Percentiles rank a stretch among this genome's conserved stretches.
Evolutionary conservation across 768 basidiomycete genomes (phyloP).

Genomic region (Mycena galopus): DNA sequence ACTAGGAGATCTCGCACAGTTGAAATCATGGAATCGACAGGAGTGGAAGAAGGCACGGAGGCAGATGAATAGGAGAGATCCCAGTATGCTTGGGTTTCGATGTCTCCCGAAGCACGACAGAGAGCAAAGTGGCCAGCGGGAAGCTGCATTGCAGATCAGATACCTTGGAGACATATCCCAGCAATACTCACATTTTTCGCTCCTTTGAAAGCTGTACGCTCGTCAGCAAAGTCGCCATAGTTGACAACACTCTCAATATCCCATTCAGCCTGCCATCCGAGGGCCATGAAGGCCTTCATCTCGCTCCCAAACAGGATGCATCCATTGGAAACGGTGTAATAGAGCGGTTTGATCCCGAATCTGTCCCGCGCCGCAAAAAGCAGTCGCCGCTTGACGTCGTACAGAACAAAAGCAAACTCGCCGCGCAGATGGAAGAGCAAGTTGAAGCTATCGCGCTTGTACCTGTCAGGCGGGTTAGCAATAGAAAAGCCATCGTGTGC

Average conservation of each 20-base stretch:
- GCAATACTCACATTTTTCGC: conserved; percentile 3
- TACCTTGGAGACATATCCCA: not conserved
- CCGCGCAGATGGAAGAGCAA: too few relatives aligned
- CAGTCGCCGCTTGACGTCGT: not conserved
- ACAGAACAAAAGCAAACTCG: too few relatives aligned
- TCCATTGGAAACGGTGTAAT: conserved; percentile 2
- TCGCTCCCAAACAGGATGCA: conserved; percentile 10
- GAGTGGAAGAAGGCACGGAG: not conserved
- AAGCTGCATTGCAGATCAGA: not conserved
- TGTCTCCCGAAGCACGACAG: conserved; percentile 14
- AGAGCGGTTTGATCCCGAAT: conserved; percentile 23
- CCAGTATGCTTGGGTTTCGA: too few relatives aligned
- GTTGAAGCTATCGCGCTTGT: too few relatives aligned
- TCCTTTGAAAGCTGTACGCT: conserved; percentile 13
- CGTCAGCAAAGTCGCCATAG: conserved; percentile 7
- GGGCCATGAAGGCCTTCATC: conserved; percentile 1
- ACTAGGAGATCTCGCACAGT: conserved; percentile 9
- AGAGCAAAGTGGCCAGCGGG: conserved; percentile 15
- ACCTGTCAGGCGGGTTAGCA: too few relatives aligned
- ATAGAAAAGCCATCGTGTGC: too few relatives aligned
- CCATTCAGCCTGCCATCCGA: conserved; percentile 5
- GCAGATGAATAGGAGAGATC: conserved; percentile 15
- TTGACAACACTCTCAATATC: conserved; percentile 13
- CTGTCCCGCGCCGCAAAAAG: conserved; percentile 13
- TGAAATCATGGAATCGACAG: conserved; percentile 6